phyloP scores from a whole-genome alignment of 306 rosid genomes.

The Cucumis melo region DNA sequence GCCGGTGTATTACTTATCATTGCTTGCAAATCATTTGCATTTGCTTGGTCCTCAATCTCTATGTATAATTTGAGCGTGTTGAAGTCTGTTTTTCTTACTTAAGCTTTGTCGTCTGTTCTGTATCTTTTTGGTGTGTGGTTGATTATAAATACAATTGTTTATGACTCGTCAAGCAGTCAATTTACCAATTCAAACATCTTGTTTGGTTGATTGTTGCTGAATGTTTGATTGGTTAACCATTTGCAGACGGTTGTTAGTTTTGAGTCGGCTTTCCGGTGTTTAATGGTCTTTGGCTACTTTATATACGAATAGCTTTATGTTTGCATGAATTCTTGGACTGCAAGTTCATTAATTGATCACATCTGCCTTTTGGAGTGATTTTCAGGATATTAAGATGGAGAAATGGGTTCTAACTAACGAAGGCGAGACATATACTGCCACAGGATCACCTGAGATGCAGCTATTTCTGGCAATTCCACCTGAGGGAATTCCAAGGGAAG shows the following conservation, averaged over 20 bases:
- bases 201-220: background rate
- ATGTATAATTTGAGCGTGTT: background rate
- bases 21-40: background rate
- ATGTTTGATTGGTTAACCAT: background rate
- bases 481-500: constrained; percentile 69
- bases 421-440: constrained; percentile 47
- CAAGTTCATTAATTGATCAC: background rate
- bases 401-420: constrained; percentile 63
- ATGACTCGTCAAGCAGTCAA: background rate
- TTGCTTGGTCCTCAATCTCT: background rate
- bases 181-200: background rate
- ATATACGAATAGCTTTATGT: background rate
- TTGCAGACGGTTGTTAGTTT: background rate
- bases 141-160: background rate
- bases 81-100: background rate
- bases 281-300: background rate
- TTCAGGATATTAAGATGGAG: constrained; percentile 72
- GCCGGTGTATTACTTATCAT: background rate
- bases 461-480: constrained; percentile 60
- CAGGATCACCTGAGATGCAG: constrained; percentile 73
- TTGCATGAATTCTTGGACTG: background rate
- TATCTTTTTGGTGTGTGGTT: background rate
- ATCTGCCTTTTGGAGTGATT: background rate
- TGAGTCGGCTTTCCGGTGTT: background rate
- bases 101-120: background rate